Conservation (phyloP, 305 asterid genomes). For the Striga hermonthica region DNA sequence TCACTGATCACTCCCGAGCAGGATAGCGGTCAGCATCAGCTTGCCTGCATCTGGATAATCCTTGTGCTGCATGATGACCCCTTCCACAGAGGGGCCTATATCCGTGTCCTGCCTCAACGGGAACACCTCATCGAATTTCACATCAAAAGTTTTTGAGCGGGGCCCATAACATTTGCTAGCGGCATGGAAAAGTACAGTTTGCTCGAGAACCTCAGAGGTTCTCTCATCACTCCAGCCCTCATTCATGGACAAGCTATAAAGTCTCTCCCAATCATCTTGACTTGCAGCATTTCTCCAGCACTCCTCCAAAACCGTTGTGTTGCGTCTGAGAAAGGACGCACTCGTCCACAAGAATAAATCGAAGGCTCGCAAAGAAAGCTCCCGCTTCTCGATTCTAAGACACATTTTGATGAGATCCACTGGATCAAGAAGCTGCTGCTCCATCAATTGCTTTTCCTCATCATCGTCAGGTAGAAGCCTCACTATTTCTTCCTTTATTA, state of each 20-base stretch:
- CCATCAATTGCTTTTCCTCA: slow-evolving; percentile 60
- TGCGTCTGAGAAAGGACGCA: slow-evolving; percentile 61
- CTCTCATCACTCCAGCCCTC: slow-evolving; percentile 88
- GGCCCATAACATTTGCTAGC: slow-evolving; percentile 76
- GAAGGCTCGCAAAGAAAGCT: slow-evolving; percentile 64
- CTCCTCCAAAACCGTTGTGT: slow-evolving; percentile 70
- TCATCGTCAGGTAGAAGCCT: slow-evolving; percentile 43
- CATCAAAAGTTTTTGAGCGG: slow-evolving; percentile 56
- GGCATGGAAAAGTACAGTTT: slow-evolving; percentile 70
- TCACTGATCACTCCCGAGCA: slow-evolving; percentile 49
- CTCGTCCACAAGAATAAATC: slow-evolving; percentile 87
- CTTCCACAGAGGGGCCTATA: slow-evolving; percentile 55
- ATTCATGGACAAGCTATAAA: slow-evolving; percentile 49
- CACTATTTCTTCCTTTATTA: slow-evolving; percentile 74
- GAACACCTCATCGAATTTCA: slow-evolving; percentile 61
- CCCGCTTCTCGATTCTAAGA: slow-evolving; percentile 53
- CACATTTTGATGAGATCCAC: slow-evolving; percentile 73
- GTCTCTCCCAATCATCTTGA: slow-evolving; percentile 79
- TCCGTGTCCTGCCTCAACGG: slow-evolving; percentile 55
- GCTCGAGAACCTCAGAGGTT: slow-evolving; percentile 49
- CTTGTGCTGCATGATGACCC: slow-evolving; percentile 75
- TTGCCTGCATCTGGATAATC: slow-evolving; percentile 83
- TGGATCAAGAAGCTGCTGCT: slow-evolving; percentile 60
- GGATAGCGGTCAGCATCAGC: slow-evolving; percentile 72
- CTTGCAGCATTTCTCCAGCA: slow-evolving; percentile 94